These are phyloP conservation scores for Penicillium sp. DNA, from an alignment of 2,329 filamentous ascomycete species.

Conservation along the genomic window DNA sequence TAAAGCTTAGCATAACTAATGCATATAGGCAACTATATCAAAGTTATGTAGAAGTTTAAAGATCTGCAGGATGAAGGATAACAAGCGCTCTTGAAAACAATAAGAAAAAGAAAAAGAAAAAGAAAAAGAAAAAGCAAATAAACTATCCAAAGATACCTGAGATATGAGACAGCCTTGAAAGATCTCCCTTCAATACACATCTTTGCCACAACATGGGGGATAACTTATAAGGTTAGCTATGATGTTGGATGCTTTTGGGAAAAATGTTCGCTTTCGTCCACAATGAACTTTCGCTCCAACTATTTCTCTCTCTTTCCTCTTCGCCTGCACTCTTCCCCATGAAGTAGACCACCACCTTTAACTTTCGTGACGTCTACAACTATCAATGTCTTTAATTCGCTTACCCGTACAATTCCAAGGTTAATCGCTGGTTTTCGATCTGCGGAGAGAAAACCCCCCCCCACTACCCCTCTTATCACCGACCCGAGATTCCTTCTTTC, in stretches of 20 bases:
- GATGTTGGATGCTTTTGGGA: not conserved
- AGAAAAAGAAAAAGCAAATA: not conserved
- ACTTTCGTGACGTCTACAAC: not conserved
- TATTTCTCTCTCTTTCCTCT: not conserved
- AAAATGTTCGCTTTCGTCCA: not conserved
- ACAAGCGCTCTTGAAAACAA: too few species aligned
- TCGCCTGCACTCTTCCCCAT: not conserved
- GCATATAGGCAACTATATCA: too few species aligned
- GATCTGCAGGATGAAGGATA: too few species aligned
- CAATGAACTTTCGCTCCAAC: not conserved
- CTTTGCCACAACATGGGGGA: too few species aligned
- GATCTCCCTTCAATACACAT: too few species aligned
- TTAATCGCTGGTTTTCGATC: not conserved
- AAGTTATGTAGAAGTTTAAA: too few species aligned
- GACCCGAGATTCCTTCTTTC: not conserved
- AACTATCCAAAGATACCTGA: too few species aligned
- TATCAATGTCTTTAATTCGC: not conserved
- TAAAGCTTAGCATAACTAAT: too few species aligned
- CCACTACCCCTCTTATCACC: slow-evolving; percentile 6
- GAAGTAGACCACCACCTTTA: not conserved
- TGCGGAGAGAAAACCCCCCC: not conserved
- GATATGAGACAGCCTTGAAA: too few species aligned
- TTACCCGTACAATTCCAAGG: not conserved
- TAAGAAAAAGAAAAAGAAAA: not conserved
- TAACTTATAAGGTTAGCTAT: not conserved